These are phyloP conservation scores for Ustilago lituana DNA, from an alignment of 1,284 basidiomycete genomes.

Conservation along the genomic window DNA sequence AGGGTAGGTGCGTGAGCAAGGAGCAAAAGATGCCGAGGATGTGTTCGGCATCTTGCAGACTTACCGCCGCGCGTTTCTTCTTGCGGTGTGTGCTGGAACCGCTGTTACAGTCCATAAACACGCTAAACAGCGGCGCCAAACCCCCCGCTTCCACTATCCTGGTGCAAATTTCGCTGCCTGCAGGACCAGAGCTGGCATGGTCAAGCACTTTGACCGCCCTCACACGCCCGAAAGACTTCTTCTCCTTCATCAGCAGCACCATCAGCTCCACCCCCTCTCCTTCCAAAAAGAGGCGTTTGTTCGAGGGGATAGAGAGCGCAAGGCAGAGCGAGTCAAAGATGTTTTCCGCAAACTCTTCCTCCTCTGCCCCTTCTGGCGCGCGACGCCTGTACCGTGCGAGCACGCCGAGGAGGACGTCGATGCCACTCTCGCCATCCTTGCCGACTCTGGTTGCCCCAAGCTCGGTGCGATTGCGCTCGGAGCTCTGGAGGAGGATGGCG, in stretches of 20 bases:
- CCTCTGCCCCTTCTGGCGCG: slow-evolving; percentile 85
- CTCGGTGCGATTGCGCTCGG: slow-evolving; percentile 20
- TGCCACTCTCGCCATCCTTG: slow-evolving; percentile 73
- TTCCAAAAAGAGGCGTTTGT: slow-evolving; percentile 70
- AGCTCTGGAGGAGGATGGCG: slow-evolving; percentile 81
- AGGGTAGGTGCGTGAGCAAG: slow-evolving; percentile 85
- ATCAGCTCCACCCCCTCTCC: slow-evolving; percentile 95
- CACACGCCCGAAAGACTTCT: slow-evolving; percentile 74
- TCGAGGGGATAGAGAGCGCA: slow-evolving; percentile 68
- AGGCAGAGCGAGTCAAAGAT: slow-evolving; percentile 89
- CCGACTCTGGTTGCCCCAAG: slow-evolving; percentile 18
- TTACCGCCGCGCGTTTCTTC: slow-evolving; percentile 1
- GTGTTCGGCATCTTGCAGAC: slow-evolving; percentile 79
- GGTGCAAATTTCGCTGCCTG: slow-evolving; percentile 61
- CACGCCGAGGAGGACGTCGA: slow-evolving; percentile 80
- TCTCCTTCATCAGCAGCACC: slow-evolving; percentile 89
- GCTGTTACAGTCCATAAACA: slow-evolving; percentile 80
- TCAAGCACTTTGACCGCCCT: slow-evolving; percentile 78
- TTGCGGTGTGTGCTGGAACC: neutral
- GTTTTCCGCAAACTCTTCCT: slow-evolving; percentile 97
- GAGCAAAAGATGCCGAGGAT: slow-evolving; percentile 87
- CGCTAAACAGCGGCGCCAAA: slow-evolving; percentile 85
- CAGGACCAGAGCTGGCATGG: slow-evolving; percentile 88
- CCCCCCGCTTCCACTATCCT: slow-evolving; percentile 82
- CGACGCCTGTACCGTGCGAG: slow-evolving; percentile 78